These are phyloP conservation scores for Aeminium ludgeri DNA, from an alignment of 495 filamentous ascomycete species.

Conservation along the genomic window DNA sequence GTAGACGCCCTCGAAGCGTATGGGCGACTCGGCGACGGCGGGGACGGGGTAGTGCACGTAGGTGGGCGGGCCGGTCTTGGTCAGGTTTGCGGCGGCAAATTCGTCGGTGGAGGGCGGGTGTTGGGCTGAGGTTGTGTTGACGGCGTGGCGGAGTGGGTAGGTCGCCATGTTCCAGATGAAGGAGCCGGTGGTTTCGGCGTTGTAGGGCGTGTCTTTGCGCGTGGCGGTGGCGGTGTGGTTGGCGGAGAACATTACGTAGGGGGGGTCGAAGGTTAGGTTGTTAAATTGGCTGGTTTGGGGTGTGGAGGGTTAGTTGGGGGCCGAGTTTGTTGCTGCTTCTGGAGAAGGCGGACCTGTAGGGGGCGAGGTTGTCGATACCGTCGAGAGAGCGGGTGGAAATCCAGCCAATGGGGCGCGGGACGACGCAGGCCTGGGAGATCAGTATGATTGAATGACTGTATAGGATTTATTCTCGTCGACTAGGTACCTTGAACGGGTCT, in stretches of 20 bases:
- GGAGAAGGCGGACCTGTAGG: conserved; percentile 31
- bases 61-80: conserved; percentile 30
- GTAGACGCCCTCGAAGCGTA: conserved; percentile 41
- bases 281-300: conserved; percentile 45
- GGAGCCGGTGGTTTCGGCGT: conserved; percentile 34
- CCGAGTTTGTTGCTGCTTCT: too few species aligned
- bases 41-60: conserved; percentile 27
- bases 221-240: conserved; percentile 31
- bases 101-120: conserved; percentile 32
- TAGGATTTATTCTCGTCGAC: background rate
- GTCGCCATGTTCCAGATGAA: conserved; percentile 46
- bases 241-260: conserved; percentile 38
- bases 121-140: conserved; percentile 35
- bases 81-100: conserved; percentile 31
- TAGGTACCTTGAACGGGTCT: conserved; percentile 19
- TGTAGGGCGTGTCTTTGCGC: conserved; percentile 38
- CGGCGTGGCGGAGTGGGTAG: conserved; percentile 33
- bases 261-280: conserved; percentile 44
- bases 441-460: background rate
- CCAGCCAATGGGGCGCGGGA: conserved; percentile 28
- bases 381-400: conserved; percentile 21
- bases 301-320: too few species aligned
- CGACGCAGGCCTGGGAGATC: conserved; percentile 22
- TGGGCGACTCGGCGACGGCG: conserved; percentile 35
- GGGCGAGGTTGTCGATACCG: conserved; percentile 33